Evolutionary conservation across 1,139 yeast species (phyloP).

Genomic region (Kurtzmaniella quercitrusa): DNA sequence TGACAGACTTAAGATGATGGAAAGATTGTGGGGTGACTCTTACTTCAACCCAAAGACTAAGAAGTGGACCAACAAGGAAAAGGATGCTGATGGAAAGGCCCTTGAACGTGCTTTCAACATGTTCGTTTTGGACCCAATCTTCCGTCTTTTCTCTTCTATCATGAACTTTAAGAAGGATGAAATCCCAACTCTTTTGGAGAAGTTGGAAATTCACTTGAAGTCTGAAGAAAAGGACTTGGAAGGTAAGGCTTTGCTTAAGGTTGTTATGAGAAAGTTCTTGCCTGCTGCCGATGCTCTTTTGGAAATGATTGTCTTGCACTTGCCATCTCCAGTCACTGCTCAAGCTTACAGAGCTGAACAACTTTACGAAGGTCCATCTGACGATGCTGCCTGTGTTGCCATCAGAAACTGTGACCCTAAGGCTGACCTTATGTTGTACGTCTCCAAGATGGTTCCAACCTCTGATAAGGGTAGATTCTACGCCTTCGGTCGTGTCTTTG

Average conservation of each 20-base stretch:
- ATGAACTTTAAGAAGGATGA: constrained; percentile 78
- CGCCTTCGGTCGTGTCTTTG: constrained; percentile 99
- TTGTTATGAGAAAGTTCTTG: constrained; percentile 99
- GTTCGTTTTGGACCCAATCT: constrained; percentile 98
- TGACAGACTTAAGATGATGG: constrained; percentile 96
- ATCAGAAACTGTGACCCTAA: constrained; percentile 98
- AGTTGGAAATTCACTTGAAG: constrained; percentile 88
- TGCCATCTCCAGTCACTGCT: constrained; percentile 99
- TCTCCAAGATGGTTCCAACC: constrained; percentile 99
- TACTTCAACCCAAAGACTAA: constrained; percentile 99
- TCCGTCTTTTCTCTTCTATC: constrained; percentile 61
- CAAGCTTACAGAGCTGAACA: constrained; percentile 99
- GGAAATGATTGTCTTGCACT: constrained; percentile 98
- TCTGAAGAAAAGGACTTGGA: constrained; percentile 94
- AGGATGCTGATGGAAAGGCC: constrained; percentile 91
- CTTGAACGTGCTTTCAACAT: constrained; percentile 99
- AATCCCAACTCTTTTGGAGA: constrained; percentile 82
- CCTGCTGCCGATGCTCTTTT: constrained; percentile 99
- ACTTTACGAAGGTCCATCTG: constrained; percentile 98
- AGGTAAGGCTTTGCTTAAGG: constrained; percentile 98
- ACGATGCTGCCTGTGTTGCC: constrained; percentile 86
- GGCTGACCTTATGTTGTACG: constrained; percentile 98
- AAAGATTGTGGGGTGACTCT: constrained; percentile 99
- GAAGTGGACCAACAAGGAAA: constrained; percentile 98
- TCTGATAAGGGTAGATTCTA: constrained; percentile 99